Base-by-base conservation (phyloP, 768 basidiomycete species). In the Boletellus ananas region DNA sequence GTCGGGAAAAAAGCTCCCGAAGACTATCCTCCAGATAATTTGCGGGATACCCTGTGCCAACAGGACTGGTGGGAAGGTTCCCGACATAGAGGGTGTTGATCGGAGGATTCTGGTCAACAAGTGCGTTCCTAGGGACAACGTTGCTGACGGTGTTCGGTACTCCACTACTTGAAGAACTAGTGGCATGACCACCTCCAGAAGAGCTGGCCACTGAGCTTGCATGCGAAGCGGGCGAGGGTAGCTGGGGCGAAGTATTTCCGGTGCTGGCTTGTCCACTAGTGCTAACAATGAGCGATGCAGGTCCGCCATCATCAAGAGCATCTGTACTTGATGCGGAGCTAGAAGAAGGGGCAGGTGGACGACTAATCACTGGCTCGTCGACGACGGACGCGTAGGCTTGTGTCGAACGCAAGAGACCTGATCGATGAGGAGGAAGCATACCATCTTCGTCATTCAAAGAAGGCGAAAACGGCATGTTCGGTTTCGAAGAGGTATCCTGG, bases 71-170 rank as follows among this genome's bases (percentile, higher is more conserved):
- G 2, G 95, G 96, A 51, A 99, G 72, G 60, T 97, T 97, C 39
- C 96, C 96, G n/a, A 99, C 94, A 63, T 98, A 98, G n/a, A 99
- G 76, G 1, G 96, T 99, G 63, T 96, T 97, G 70, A 97, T 97
- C 13, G 94, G 94, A 60, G 94, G 94, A 67, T 98, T 97, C 73
- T 95, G 92, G 70, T 98, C 95, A 33, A 84, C 72, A 23, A 74
- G 71, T 18, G 58, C 53, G 36, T 72, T 75, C 54, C 72, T 66
- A 12, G 73, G 63, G 12, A 59, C 64, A 33, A 61, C 55, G 17
- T 56, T 58, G 3, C 65, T 58, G 3, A 34, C n/a, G 10, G 35
- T 33, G 42, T 64, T 66, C 13, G 49, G 55, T 25, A 56, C 43
- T 13, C 68, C 67, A 1, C 54, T 54, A 42, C 66, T 65, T 6